Percentiles rank a stretch among this genome's conserved stretches.
phyloP scores from a whole-genome alignment of 2,329 filamentous ascomycete species.

The Fusarium brachygibbosum region DNA sequence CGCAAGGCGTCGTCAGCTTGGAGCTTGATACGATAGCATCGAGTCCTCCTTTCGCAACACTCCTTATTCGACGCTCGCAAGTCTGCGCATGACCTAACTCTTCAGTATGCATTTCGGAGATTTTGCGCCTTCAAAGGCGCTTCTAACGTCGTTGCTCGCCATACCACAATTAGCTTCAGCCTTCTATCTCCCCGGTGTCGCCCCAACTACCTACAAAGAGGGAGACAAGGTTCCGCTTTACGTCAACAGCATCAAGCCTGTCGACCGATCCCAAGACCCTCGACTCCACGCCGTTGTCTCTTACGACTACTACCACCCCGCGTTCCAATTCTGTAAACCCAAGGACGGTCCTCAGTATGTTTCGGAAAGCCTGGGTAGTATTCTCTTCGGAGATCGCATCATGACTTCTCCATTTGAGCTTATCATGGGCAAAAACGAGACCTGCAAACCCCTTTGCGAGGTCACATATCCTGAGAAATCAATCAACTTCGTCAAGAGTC shows the following conservation, averaged over 20 bases:
- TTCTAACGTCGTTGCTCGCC: slow-evolving; percentile 64
- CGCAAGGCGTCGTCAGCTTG: slow-evolving; percentile 45
- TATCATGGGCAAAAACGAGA: slow-evolving; percentile 87
- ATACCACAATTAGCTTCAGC: slow-evolving; percentile 72
- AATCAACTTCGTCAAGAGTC: slow-evolving; percentile 83
- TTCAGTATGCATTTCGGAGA: slow-evolving; percentile 62
- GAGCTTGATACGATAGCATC: slow-evolving; percentile 29
- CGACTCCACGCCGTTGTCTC: slow-evolving; percentile 92
- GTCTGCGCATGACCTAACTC: slow-evolving; percentile 49
- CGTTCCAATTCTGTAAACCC: slow-evolving; percentile 90
- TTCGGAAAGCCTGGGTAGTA: slow-evolving; percentile 88
- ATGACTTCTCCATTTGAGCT: slow-evolving; percentile 95
- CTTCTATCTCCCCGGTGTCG: slow-evolving; percentile 97
- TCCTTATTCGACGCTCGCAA: slow-evolving; percentile 16
- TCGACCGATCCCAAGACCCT: slow-evolving; percentile 80
- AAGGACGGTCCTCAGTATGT: slow-evolving; percentile 81
- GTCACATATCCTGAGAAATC: slow-evolving; percentile 73
- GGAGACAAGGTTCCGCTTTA: slow-evolving; percentile 86
- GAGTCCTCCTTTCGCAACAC: slow-evolving; percentile 31
- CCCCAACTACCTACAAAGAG: slow-evolving; percentile 88
- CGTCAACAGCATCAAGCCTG: slow-evolving; percentile 93
- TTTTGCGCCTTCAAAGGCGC: slow-evolving; percentile 61
- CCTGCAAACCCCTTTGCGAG: slow-evolving; percentile 84
- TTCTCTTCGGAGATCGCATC: slow-evolving; percentile 96
- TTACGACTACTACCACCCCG: slow-evolving; percentile 94